Percentiles rank a stretch among this genome's conserved stretches.
Conservation (phyloP, 495 filamentous ascomycete genomes). For the Apodospora peruviana region DNA sequence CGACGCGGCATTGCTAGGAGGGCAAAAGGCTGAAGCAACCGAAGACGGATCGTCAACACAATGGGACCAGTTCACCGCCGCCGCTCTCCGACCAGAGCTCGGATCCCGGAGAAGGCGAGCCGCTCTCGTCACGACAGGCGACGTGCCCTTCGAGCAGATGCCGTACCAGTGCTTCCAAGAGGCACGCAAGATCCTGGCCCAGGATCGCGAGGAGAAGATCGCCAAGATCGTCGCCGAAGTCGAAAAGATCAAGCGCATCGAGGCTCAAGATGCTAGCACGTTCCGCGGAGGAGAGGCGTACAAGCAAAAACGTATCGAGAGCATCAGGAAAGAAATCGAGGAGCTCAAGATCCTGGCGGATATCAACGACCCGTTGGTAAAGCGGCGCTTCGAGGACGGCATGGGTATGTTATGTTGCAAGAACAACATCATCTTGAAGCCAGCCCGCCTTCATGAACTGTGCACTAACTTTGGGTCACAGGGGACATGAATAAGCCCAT, state of each 20-base stretch:
- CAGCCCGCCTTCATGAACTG: not conserved
- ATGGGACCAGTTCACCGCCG: conserved; percentile 23
- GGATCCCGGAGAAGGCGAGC: conserved; percentile 81
- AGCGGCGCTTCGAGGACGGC: conserved; percentile 92
- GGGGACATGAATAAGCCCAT: conserved; percentile 95
- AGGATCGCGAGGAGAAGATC: conserved; percentile 79
- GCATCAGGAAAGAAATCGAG: conserved; percentile 70
- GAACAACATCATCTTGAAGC: not conserved
- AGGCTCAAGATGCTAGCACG: conserved; percentile 52
- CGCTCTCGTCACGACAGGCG: conserved; percentile 59
- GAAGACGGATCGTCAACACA: too few relatives aligned
- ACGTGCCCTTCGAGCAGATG: conserved; percentile 84
- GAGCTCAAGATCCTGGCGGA: conserved; percentile 83
- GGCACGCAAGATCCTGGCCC: conserved; percentile 73
- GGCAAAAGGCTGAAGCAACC: conserved; percentile 32
- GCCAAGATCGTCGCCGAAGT: conserved; percentile 54
- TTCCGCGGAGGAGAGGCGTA: conserved; percentile 52
- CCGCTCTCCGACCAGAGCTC: conserved; percentile 54
- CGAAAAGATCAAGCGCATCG: conserved; percentile 53
- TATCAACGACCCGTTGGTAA: conserved; percentile 91
- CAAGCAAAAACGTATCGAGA: conserved; percentile 60
- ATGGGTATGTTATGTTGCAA: conserved; percentile 51
- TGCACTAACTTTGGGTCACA: conserved; percentile 32
- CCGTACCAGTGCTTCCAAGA: conserved; percentile 98
- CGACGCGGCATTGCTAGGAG: conserved; percentile 11